These are phyloP conservation scores for Phaffomyces opuntiae DNA, from an alignment of 805 yeast species.

Conservation along the genomic window DNA sequence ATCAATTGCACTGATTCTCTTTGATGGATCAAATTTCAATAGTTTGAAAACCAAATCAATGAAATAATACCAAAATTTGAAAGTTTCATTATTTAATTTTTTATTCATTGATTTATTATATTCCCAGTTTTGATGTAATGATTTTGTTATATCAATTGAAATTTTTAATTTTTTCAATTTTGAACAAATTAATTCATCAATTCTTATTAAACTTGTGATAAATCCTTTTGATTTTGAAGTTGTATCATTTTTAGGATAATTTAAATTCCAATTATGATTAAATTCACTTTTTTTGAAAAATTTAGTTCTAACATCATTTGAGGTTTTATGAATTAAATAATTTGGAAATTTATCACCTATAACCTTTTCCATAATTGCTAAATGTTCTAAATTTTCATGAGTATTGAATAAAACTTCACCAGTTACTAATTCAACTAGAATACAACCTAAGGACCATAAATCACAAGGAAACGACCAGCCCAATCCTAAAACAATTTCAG, in stretches of 20 bases:
- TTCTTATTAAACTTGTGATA: slow-evolving; percentile 34
- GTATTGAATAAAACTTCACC: slow-evolving; percentile 95
- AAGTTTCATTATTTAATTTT: slow-evolving; percentile 47
- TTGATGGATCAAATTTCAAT: slow-evolving; percentile 63
- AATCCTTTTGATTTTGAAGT: slow-evolving; percentile 29
- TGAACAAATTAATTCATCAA: slow-evolving; percentile 37
- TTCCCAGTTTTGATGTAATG: slow-evolving; percentile 17
- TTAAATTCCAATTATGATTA: slow-evolving; percentile 17
- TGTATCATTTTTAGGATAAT: slow-evolving; percentile 34
- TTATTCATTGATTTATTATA: slow-evolving; percentile 23
- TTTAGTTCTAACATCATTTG: slow-evolving; percentile 4
- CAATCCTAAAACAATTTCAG: slow-evolving; percentile 88
- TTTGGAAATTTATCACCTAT: slow-evolving; percentile 45
- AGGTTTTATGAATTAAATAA: slow-evolving; percentile 24
- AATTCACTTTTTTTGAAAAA: slow-evolving; percentile 8
- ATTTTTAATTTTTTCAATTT: slow-evolving; percentile 22
- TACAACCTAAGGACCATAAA: slow-evolving; percentile 95
- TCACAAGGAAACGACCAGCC: slow-evolving; percentile 98
- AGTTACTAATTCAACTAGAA: slow-evolving; percentile 80
- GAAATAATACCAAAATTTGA: slow-evolving; percentile 80
- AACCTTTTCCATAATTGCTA: slow-evolving; percentile 89
- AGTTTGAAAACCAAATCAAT: slow-evolving; percentile 59
- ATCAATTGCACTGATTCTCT: slow-evolving; percentile 67
- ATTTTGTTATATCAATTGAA: slow-evolving; percentile 18
- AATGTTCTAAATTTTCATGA: slow-evolving; percentile 89